Base-by-base conservation (phyloP, 2,329 filamentous ascomycete species). In the Metarhizium brunneum region DNA sequence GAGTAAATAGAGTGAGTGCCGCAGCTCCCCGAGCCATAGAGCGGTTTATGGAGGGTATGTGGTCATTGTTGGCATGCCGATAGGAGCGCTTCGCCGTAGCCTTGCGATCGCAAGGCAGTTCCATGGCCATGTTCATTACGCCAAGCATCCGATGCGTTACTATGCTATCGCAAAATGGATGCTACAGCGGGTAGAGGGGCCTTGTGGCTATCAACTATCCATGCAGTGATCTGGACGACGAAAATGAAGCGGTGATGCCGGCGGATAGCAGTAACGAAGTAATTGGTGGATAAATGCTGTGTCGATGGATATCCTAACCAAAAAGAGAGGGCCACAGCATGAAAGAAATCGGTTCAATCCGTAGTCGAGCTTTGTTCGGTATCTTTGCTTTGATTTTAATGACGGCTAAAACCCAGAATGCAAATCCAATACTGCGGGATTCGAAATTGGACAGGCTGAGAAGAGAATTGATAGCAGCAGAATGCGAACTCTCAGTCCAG, bases 271-370 rank as follows among this genome's bases (percentile, higher is more conserved):
- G 42, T 54, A 60, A 62, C 50, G 56, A 58, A 48, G 57, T 43
- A 60, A 61, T 57, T 62, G 54, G 43, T 53, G 55, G 65, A 66
- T 60, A 60, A 59, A 66, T 66, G 61, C 59, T 68, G 56, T 59
- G 57, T 57, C 58, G 58, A 58, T 60, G 57, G 65, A 61, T 61
- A 63, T 63, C 59, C 65, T 68, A 68, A 65, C 61, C 65, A 65
- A 67, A 68, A 70, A 63, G 57, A 56, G 56, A 61, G 61, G 57
- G 59, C 35, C 20, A 8, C 25, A 30, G 29, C 30, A 25, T 20
- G 32, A 25, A 38, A 49, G 29, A 50, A 50, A 11, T 20, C 18
- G 36, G 42, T 30, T 20, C 49, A 35, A 18, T 29, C 48, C 35
- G 45, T 35, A 36, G 36, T 50, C 10, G 18, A 56, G 4, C 20